Evolutionary conservation across 352 stramenopile species (phyloP).

Genomic region (Globisporangium okanoganense): DNA sequence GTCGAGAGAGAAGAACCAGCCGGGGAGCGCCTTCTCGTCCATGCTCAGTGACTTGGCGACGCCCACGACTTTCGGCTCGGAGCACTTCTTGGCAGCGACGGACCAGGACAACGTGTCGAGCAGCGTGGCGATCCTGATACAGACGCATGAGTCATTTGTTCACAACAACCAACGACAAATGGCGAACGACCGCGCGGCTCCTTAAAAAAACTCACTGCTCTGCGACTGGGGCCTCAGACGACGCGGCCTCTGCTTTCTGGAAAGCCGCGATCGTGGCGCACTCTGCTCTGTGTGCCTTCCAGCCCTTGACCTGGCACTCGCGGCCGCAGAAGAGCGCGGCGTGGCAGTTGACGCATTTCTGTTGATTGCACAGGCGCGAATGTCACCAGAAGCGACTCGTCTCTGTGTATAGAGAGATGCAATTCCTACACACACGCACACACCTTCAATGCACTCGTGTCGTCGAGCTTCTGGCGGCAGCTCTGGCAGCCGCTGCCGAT

Average conservation of each 20-base stretch:
- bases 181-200: background rate
- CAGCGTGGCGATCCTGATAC: slow-evolving; percentile 29
- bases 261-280: slow-evolving; percentile 58
- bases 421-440: background rate
- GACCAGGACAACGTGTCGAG: slow-evolving; percentile 41
- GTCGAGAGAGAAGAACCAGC: slow-evolving; percentile 66
- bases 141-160: background rate
- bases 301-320: slow-evolving; percentile 57
- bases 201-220: slow-evolving; percentile 2
- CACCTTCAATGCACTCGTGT: slow-evolving; percentile 49
- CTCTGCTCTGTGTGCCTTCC: slow-evolving; percentile 56
- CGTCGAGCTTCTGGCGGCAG: slow-evolving; percentile 44
- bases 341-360: slow-evolving; percentile 63
- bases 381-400: background rate
- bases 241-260: slow-evolving; percentile 19
- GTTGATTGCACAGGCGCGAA: background rate
- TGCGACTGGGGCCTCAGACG: background rate
- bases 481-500: slow-evolving; percentile 55
- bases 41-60: slow-evolving; percentile 59
- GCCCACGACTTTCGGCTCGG: slow-evolving; percentile 33
- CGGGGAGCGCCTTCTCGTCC: slow-evolving; percentile 30
- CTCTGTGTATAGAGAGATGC: too few species aligned
- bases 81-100: slow-evolving; percentile 27
- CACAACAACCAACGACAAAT: background rate
- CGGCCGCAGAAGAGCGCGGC: slow-evolving; percentile 58